phyloP scores from a whole-genome alignment of 306 rosid species.

The Begonia masoniana region DNA sequence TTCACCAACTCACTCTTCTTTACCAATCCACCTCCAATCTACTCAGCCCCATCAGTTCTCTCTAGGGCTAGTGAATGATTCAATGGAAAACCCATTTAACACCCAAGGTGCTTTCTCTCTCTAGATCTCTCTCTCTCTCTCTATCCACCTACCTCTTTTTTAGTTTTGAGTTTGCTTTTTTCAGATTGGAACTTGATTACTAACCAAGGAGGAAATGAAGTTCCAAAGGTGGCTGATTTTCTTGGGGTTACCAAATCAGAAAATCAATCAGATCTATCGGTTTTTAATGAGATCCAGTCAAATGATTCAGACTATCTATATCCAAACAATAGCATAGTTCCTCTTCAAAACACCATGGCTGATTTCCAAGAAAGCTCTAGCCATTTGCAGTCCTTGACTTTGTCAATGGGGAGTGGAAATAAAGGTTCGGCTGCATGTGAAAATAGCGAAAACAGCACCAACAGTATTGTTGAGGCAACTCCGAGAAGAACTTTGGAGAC shows the following conservation, averaged over 20 bases:
- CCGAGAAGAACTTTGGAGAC: conserved; percentile 84
- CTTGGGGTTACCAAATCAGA: conserved; percentile 82
- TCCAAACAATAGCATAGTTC: conserved; percentile 31
- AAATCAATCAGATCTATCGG: conserved; percentile 61
- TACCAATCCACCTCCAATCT: conserved; percentile 57
- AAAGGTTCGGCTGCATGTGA: conserved; percentile 59
- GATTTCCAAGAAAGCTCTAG: conserved; percentile 63
- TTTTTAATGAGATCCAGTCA: conserved; percentile 39
- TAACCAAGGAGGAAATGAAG: conserved; percentile 36
- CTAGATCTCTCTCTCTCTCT: background rate
- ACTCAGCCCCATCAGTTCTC: conserved; percentile 75
- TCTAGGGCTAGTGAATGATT: conserved; percentile 64
- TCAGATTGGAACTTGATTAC: conserved; percentile 81
- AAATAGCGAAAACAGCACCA: conserved; percentile 47
- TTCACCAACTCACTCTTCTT: conserved; percentile 68
- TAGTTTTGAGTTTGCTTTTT: background rate
- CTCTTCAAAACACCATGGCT: conserved; percentile 25
- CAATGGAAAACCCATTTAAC: conserved; percentile 76
- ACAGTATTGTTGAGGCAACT: conserved; percentile 34
- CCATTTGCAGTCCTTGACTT: conserved; percentile 65
- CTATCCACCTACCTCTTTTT: background rate
- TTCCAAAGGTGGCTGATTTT: conserved; percentile 94
- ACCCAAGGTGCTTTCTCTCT: conserved; percentile 36
- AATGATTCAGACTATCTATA: conserved; percentile 56
- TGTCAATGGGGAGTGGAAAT: conserved; percentile 76